Evolutionary conservation across 768 basidiomycete genomes (phyloP).

Genomic region (Thelephora aurantiotincta): DNA sequence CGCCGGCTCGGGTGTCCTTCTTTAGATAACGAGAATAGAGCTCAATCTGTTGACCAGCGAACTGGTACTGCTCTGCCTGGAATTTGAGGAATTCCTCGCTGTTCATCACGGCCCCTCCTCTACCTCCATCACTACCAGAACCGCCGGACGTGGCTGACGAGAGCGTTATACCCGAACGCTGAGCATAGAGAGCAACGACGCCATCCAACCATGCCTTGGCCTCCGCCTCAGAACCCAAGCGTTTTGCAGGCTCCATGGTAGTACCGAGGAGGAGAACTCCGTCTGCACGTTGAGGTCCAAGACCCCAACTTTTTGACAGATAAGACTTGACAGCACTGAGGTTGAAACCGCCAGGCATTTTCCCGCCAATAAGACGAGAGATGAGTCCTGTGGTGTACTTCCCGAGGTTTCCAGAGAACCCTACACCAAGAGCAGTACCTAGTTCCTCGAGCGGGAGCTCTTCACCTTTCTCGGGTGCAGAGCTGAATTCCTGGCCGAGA

Average conservation of each 20-base stretch:
- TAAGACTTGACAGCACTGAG: slow-evolving; percentile 80
- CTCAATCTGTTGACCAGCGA: slow-evolving; percentile 87
- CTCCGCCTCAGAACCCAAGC: slow-evolving; percentile 80
- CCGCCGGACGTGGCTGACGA: slow-evolving; percentile 52
- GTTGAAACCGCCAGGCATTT: slow-evolving; percentile 99
- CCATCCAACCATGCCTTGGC: slow-evolving; percentile 89
- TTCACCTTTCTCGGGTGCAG: slow-evolving; percentile 96
- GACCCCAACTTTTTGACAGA: slow-evolving; percentile 86
- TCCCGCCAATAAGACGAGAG: slow-evolving; percentile 83
- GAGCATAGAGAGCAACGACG: slow-evolving; percentile 75
- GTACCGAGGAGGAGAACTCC: slow-evolving; percentile 83
- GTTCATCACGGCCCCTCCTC: slow-evolving; percentile 83
- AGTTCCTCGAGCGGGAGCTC: slow-evolving; percentile 95
- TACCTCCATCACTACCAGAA: slow-evolving; percentile 41
- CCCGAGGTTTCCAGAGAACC: slow-evolving; percentile 77
- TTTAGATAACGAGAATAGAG: slow-evolving; percentile 95
- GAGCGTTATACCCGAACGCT: slow-evolving; percentile 78
- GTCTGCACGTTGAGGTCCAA: slow-evolving; percentile 84
- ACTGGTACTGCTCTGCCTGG: slow-evolving; percentile 84
- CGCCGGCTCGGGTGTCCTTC: slow-evolving; percentile 85
- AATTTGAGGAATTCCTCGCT: slow-evolving; percentile 98
- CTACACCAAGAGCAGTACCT: slow-evolving; percentile 67
- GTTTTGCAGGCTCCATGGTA: slow-evolving; percentile 89
- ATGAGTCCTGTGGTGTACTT: slow-evolving; percentile 88
- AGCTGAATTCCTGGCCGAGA: slow-evolving; percentile 86